A percentile compares a stretch with the other conserved stretches of the same genome.
phyloP scores from a whole-genome alignment of 2,329 filamentous ascomycete species.

The Boeremia exigua region DNA sequence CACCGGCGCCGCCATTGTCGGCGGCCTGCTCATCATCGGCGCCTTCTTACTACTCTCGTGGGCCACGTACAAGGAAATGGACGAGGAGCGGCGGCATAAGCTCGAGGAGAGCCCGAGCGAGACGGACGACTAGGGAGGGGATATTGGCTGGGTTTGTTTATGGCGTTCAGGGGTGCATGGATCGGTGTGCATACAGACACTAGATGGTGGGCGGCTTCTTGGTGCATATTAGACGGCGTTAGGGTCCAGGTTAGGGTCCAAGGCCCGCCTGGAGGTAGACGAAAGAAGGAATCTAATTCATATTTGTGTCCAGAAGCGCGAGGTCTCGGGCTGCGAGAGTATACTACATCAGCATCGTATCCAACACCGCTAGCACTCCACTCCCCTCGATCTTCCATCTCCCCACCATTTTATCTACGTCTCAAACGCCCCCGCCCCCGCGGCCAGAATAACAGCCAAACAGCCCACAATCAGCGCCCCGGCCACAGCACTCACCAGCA shows the following conservation, averaged over 20 bases:
- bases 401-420: no score
- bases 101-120: slow-evolving; percentile 53
- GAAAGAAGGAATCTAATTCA: neutral
- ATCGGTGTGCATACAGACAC: no score
- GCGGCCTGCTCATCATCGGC: slow-evolving; percentile 84
- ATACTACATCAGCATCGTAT: neutral
- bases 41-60: slow-evolving; percentile 88
- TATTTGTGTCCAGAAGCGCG: neutral
- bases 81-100: slow-evolving; percentile 75
- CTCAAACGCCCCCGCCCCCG: slow-evolving; percentile 58
- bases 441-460: slow-evolving; percentile 64
- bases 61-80: slow-evolving; percentile 93
- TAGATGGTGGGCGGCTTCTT: no score
- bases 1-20: slow-evolving; percentile 74
- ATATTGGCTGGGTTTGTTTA: neutral
- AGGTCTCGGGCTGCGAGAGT: no score
- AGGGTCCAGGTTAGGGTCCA: no score
- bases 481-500: slow-evolving; percentile 71
- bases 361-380: neutral
- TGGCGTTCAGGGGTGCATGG: no score
- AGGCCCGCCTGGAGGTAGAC: no score
- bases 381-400: no score
- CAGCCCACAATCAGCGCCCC: slow-evolving; percentile 64
- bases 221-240: no score
- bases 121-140: slow-evolving; percentile 44